Percentiles rank a stretch among this genome's conserved stretches.
Conservation (phyloP, 1,139 yeast genomes). For the Yamadazyma songkhlaensis region DNA sequence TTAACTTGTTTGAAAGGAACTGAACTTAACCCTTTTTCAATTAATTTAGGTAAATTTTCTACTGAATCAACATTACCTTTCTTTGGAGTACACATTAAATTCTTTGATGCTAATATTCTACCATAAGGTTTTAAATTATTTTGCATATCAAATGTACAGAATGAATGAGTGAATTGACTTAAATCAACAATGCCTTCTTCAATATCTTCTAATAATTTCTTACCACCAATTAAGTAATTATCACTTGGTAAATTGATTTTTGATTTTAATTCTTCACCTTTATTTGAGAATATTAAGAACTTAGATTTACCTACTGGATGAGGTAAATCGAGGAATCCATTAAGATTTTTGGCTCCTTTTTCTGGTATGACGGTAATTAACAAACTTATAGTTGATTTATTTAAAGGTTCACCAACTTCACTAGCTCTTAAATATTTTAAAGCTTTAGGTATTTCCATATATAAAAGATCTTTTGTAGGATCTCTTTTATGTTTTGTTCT, state of each 20-base stretch:
- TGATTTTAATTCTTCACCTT: slow-evolving; percentile 29
- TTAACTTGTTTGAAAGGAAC: slow-evolving; percentile 71
- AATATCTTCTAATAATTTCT: slow-evolving; percentile 64
- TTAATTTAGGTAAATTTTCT: slow-evolving; percentile 41
- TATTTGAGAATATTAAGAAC: slow-evolving; percentile 66
- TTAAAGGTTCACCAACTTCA: slow-evolving; percentile 78
- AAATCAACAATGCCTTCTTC: slow-evolving; percentile 51
- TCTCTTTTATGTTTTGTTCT: slow-evolving; percentile 43
- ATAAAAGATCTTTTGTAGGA: slow-evolving; percentile 55
- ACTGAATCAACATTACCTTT: slow-evolving; percentile 85
- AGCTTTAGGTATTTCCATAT: slow-evolving; percentile 72
- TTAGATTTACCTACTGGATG: slow-evolving; percentile 64
- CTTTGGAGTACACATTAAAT: slow-evolving; percentile 84
- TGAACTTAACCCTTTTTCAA: slow-evolving; percentile 60
- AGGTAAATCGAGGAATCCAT: slow-evolving; percentile 77
- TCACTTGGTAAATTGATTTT: slow-evolving; percentile 6
- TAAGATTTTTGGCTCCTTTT: slow-evolving; percentile 72
- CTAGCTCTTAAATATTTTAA: slow-evolving; percentile 80
- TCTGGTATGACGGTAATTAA: slow-evolving; percentile 71
- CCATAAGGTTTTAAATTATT: slow-evolving; percentile 64
- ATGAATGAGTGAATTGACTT: slow-evolving; percentile 67
- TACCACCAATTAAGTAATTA: slow-evolving; percentile 57
- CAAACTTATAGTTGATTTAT: slow-evolving; percentile 66
- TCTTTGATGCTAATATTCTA: slow-evolving; percentile 80
- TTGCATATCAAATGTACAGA: slow-evolving; percentile 82